Evolutionary conservation across 164 flowering plant species (phyloP), one percentile per base, ranked within the genome.

Genomic region (Vitis labrusca): DNA sequence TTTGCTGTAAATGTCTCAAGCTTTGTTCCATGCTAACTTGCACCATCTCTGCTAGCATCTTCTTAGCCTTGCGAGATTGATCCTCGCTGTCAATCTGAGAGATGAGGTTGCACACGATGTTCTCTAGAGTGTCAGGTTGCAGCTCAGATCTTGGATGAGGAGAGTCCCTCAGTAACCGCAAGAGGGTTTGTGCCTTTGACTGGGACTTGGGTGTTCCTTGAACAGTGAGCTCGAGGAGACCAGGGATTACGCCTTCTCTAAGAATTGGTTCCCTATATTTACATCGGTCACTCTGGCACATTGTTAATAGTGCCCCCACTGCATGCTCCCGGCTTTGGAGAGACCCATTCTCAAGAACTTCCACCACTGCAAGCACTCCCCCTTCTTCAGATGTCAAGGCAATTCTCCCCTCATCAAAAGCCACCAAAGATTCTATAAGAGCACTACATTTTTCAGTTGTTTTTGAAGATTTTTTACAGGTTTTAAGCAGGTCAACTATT

Each of bases 1-100:
- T 81, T 76, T 82, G 89, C 75, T 92, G 93, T 66, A 94, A 64
- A 81, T 94, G 96, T 77, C 92, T 86, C 83, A 94, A 83, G 81
- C 97, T 92, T 77, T 91, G 92, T 55, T 94, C 97, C 98, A 94
- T 94, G 84, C 98, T 94, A 50, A 92, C 97, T 74, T 89, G 96
- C 50, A 94, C 97, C 98, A 94, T 94, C 79, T 94, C 98, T 1
- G 97, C 85, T 15, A 94, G 80, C 97, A 94, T 92, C 79, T 91
- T 88, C 81, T 86, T 88, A 12, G 98, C 97, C 59, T 91, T 92
- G 2, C 83, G 85, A 12, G 83, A 77, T 71, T 89, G 89, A 29
- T 91, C 98, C 29, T 89, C 97, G 12, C 87, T 91, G n/a, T 90
- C 96, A 29, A 94, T 88, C 62, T 87, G 92, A 9, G 92, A 92